Conservation (phyloP, 495 filamentous ascomycete genomes). For the Penicillium soppii region DNA sequence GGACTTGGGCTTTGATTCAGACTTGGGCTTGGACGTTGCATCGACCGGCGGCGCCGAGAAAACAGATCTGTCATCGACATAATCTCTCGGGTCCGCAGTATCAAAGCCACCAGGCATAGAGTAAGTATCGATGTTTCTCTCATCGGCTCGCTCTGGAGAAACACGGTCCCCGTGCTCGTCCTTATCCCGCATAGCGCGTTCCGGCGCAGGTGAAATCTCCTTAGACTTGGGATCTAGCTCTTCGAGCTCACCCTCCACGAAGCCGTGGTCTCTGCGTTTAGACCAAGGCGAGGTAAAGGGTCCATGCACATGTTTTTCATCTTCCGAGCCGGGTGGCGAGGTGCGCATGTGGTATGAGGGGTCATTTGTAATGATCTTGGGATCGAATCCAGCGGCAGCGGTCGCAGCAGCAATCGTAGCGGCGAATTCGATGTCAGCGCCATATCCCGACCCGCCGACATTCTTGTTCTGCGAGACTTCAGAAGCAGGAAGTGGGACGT, state of each 20-base stretch:
- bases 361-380: constrained; percentile 67
- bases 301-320: constrained; percentile 19
- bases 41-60: background rate
- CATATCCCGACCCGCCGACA: constrained; percentile 13
- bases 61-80: background rate
- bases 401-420: constrained; percentile 70
- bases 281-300: constrained; percentile 47
- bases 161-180: too few species aligned
- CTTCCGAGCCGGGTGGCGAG: constrained; percentile 62
- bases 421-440: constrained; percentile 65
- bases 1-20: constrained; percentile 6
- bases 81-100: constrained; percentile 10
- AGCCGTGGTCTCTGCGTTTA: constrained; percentile 30
- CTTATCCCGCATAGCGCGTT: constrained; percentile 13
- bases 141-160: too few species aligned
- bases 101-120: constrained; percentile 47
- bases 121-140: constrained; percentile 21
- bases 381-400: constrained; percentile 66
- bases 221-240: constrained; percentile 13
- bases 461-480: constrained; percentile 16
- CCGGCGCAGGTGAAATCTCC: constrained; percentile 1
- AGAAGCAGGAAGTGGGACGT: constrained; percentile 11
- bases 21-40: background rate
- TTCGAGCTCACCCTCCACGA: constrained; percentile 37
- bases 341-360: constrained; percentile 60